phyloP scores from a whole-genome alignment of 1,284 basidiomycete species.

The Porogramme epimiltina region DNA sequence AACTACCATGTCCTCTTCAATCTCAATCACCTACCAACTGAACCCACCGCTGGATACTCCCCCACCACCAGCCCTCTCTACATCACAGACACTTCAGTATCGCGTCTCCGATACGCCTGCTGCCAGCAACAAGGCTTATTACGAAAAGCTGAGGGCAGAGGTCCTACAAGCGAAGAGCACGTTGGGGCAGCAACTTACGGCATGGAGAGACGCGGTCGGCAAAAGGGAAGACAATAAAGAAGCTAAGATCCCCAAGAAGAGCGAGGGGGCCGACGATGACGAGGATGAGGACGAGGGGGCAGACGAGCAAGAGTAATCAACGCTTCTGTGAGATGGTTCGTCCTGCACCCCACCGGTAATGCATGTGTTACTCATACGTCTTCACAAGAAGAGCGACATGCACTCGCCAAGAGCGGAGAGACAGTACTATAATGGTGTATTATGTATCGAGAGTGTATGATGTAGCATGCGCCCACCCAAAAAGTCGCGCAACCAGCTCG shows the following conservation, averaged over 20 bases:
- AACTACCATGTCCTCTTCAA: slow-evolving; percentile 35
- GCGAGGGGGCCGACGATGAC: slow-evolving; percentile 41
- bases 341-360: too few species aligned
- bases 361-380: not conserved
- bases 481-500: not conserved
- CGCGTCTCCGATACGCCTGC: slow-evolving; percentile 28
- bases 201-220: slow-evolving; percentile 70
- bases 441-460: slow-evolving; percentile 19
- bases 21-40: slow-evolving; percentile 54
- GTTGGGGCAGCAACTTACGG: slow-evolving; percentile 65
- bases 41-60: slow-evolving; percentile 42
- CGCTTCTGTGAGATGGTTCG: slow-evolving; percentile 2
- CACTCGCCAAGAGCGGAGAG: slow-evolving; percentile 4
- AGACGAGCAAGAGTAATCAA: not conserved
- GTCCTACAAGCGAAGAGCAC: slow-evolving; percentile 51
- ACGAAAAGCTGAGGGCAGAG: slow-evolving; percentile 49
- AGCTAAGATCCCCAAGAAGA: slow-evolving; percentile 36
- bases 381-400: not conserved
- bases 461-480: slow-evolving; percentile 7
- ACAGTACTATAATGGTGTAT: slow-evolving; percentile 20
- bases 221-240: slow-evolving; percentile 53
- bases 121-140: slow-evolving; percentile 46
- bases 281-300: slow-evolving; percentile 38
- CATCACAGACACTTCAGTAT: slow-evolving; percentile 40
- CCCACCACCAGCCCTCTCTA: slow-evolving; percentile 27